phyloP scores from a whole-genome alignment of 371 early-diverging fungal species.

The Apophysomyces sp. region DNA sequence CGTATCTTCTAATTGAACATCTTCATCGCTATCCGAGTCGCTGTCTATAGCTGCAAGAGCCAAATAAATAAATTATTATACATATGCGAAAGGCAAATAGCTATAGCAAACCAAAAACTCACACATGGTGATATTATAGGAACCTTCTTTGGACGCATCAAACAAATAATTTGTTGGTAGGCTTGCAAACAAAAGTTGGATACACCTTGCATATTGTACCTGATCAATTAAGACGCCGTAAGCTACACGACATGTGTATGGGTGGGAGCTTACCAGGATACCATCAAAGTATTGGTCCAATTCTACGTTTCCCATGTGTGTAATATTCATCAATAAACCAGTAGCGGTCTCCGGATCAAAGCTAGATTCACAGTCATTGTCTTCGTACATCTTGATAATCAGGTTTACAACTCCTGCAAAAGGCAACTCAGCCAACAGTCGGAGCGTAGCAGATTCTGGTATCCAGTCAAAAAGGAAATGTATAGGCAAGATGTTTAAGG shows the following conservation, averaged over 20 bases:
- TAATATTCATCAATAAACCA: constrained; percentile 35
- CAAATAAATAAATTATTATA: neutral
- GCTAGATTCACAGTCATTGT: neutral
- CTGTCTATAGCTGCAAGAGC: neutral
- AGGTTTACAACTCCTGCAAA: constrained; percentile 13
- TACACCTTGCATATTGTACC: constrained; percentile 21
- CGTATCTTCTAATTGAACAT: constrained; percentile 24
- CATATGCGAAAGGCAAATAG: constrained; percentile 5
- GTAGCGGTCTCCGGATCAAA: constrained; percentile 10
- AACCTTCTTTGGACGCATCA: constrained; percentile 11
- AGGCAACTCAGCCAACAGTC: constrained; percentile 3
- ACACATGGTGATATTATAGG: constrained; percentile 17
- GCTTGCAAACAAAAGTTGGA: constrained; percentile 18
- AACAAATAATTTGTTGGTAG: constrained; percentile 30
- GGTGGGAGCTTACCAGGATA: constrained; percentile 12
- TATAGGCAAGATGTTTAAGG: neutral
- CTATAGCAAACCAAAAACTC: neutral
- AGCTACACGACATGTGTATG: too few species aligned
- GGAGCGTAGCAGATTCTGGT: neutral
- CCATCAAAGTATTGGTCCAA: constrained; percentile 13
- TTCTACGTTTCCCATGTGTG: constrained; percentile 18
- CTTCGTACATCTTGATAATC: constrained; percentile 3
- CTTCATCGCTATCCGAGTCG: constrained; percentile 29
- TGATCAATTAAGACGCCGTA: too few species aligned
- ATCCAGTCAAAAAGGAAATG: constrained; percentile 25